Base-by-base conservation (phyloP, 2,329 filamentous ascomycete species). In the Ceratocystiopsis minuta region DNA sequence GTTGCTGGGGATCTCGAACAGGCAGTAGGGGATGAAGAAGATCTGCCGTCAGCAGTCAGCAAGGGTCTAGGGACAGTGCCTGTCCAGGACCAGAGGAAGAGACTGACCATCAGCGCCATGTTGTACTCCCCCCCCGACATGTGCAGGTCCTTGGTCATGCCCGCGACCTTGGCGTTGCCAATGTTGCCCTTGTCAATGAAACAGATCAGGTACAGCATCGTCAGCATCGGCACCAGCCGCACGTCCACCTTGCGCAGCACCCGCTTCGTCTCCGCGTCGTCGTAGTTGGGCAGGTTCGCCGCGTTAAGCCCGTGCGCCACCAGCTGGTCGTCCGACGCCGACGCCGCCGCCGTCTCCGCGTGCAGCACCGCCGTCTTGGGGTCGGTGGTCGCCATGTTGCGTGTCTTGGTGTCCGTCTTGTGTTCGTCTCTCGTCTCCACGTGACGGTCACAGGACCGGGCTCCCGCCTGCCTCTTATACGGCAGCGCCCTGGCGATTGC, bases 1-100 rank as follows among this genome's bases (percentile, higher is more conserved):
- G 51, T 80, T 80, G 43, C 70, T 75, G 1, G 76, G 76, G 6
- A 80, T 68, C 52, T 80, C 76, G 53, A 79, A 78, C 35, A 67
- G 37, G 46, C 59, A 60, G 51, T 67, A 79, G 2, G 71, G 72
- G 34, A 75, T 64, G 42, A 79, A 72, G 43, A 80, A 67, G 47
- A 78, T 67, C 39, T 36, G 31, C 11, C 31, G 31, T 32, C 31
- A 32, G 31, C 31, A 4, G 6, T 4, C 5, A 20, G 7, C 4
- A 20, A 20, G 20, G n/a, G n/a, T n/a, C n/a, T n/a, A n/a, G n/a
- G n/a, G n/a, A n/a, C n/a, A n/a, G n/a, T 34, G 33, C 33, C 9
- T 34, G 15, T 34, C n/a, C n/a, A 35, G 14, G 12, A 35, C 15
- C 12, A 18, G 20, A n/a, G 36, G 39, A 20, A 15, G 1, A 14